Conservation (phyloP, 176 grass and related monocot species). For the Dendrocalamus sinicus region DNA sequence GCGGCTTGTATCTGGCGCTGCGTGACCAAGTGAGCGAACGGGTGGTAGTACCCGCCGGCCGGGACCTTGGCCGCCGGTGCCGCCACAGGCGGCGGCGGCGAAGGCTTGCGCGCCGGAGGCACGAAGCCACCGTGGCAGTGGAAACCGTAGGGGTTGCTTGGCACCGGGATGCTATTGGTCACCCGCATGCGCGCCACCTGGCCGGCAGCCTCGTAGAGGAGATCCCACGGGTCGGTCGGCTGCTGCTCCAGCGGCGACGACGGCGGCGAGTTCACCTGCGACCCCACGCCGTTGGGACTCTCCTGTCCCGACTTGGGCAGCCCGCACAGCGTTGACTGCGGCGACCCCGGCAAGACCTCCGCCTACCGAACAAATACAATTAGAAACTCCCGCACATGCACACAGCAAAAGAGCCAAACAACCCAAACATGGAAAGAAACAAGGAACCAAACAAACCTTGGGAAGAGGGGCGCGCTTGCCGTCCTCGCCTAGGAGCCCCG, state of each 20-base stretch:
- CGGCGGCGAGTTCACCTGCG: conserved; percentile 72
- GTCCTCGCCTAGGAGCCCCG: conserved; percentile 13
- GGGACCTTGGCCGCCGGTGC: not conserved
- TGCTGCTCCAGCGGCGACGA: conserved; percentile 67
- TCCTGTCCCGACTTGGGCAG: conserved; percentile 59
- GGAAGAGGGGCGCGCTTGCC: not conserved
- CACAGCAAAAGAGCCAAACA: not conserved
- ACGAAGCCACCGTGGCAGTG: not conserved
- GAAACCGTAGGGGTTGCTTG: not conserved
- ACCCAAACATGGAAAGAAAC: not conserved
- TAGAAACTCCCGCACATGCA: not conserved
- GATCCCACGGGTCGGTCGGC: conserved; percentile 59
- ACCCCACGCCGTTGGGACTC: conserved; percentile 60
- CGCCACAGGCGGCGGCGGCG: conserved; percentile 27
- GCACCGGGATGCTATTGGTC: conserved; percentile 22
- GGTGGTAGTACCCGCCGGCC: conserved; percentile 43
- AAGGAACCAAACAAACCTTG: conserved; percentile 38
- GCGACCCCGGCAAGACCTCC: conserved; percentile 55
- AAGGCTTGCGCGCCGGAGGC: conserved; percentile 22
- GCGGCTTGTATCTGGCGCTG: conserved; percentile 75
- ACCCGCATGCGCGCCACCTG: conserved; percentile 68
- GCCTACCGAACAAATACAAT: not conserved
- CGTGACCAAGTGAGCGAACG: conserved; percentile 50
- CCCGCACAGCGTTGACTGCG: conserved; percentile 70
- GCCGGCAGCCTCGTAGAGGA: conserved; percentile 66